Percentiles rank a stretch among this genome's conserved stretches.
Conservation (phyloP, 352 stramenopile species). For the Phytopythium delawarense region DNA sequence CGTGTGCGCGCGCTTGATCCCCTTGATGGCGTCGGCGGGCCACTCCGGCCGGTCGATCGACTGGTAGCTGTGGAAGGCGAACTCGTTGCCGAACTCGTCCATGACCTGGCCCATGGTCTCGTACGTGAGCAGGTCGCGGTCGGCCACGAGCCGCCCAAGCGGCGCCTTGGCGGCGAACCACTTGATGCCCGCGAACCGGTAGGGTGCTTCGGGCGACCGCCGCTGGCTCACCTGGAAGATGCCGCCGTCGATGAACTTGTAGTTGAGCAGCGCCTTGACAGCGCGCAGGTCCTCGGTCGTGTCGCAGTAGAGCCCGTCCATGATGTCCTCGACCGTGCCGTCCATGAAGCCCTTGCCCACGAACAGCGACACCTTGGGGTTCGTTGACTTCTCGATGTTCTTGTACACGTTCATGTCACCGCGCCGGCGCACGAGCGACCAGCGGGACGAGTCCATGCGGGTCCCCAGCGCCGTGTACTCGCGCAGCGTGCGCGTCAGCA, state of each 20-base stretch:
- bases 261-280: slow-evolving; percentile 29
- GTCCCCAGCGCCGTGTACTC: slow-evolving; percentile 19
- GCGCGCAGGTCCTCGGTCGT: slow-evolving; percentile 25
- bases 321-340: slow-evolving; percentile 32
- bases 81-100: slow-evolving; percentile 28
- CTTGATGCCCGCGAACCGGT: slow-evolving; percentile 32
- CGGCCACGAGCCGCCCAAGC: slow-evolving; percentile 14
- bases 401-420: slow-evolving; percentile 31
- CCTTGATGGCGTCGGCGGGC: slow-evolving; percentile 30
- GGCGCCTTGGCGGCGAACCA: slow-evolving; percentile 31
- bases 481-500: slow-evolving; percentile 20
- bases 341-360: slow-evolving; percentile 25
- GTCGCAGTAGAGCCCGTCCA: slow-evolving; percentile 38
- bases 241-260: slow-evolving; percentile 28
- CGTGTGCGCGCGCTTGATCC: slow-evolving; percentile 26
- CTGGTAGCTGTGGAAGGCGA: slow-evolving; percentile 32
- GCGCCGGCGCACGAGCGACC: slow-evolving; percentile 20
- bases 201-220: slow-evolving; percentile 19
- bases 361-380: slow-evolving; percentile 24
- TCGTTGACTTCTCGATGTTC: slow-evolving; percentile 22
- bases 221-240: slow-evolving; percentile 27
- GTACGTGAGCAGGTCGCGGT: slow-evolving; percentile 37
- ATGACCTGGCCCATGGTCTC: slow-evolving; percentile 30
- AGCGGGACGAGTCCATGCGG: slow-evolving; percentile 15
- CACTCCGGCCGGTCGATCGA: slow-evolving; percentile 37